phyloP scores from a whole-genome alignment of 2,329 filamentous ascomycete genomes.

The Penicillium sp. region DNA sequence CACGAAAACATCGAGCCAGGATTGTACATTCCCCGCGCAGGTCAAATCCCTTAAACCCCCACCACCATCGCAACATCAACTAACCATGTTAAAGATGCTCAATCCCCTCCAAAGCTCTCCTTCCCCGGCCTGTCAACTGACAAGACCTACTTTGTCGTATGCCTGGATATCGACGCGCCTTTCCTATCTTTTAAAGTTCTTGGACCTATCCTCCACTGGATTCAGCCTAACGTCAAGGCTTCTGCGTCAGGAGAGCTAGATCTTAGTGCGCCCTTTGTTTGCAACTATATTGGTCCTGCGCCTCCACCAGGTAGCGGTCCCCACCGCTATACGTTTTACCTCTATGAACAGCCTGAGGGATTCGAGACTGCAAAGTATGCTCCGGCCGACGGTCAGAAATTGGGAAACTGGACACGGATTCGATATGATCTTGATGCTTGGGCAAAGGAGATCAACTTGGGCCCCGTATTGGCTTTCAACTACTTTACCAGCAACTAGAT shows the following conservation, averaged over 20 bases:
- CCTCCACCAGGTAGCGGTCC: conserved; percentile 50
- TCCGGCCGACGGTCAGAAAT: conserved; percentile 36
- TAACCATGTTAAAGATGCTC: conserved; percentile 17
- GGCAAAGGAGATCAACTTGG: conserved; percentile 37
- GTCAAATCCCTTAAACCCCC: conserved; percentile 16
- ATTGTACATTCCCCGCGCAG: conserved; percentile 32
- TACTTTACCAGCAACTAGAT: conserved; percentile 37
- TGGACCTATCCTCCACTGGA: conserved; percentile 35
- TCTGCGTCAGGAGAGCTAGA: conserved; percentile 11
- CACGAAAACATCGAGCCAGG: conserved; percentile 30
- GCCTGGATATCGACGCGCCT: conserved; percentile 33
- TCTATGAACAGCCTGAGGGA: conserved; percentile 50
- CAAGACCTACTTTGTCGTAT: conserved; percentile 28
- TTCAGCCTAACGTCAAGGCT: conserved; percentile 27
- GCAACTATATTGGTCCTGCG: conserved; percentile 47
- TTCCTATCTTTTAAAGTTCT: conserved; percentile 29
- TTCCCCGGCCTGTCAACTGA: conserved; percentile 15
- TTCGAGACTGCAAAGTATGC: conserved; percentile 38
- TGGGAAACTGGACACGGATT: conserved; percentile 41
- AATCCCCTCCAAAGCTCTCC: conserved; percentile 19
- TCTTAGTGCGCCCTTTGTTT: conserved; percentile 24
- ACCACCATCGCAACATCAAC: not conserved
- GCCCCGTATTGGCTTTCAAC: conserved; percentile 37
- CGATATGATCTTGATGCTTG: conserved; percentile 47
- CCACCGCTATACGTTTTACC: conserved; percentile 53